Conservation (phyloP, 2,329 filamentous ascomycete species). For the Hypoxylon sp. region DNA sequence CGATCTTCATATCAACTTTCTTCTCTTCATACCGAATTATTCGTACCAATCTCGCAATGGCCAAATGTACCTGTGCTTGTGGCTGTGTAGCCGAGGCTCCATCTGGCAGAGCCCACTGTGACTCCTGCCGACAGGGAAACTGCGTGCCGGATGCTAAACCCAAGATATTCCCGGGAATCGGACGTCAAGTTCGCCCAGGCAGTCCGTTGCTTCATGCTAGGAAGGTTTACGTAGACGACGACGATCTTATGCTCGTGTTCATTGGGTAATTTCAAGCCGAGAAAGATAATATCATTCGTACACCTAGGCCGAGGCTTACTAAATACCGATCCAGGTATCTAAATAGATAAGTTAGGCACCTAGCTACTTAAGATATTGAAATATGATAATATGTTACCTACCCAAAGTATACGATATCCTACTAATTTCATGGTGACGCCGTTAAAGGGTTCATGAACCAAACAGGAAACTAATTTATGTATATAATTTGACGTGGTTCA, state of each 20-base stretch:
- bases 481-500: no score
- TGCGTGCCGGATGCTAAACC: not conserved
- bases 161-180: not conserved
- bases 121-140: not conserved
- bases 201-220: not conserved
- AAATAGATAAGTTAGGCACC: not conserved
- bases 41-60: not conserved
- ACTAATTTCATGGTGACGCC: no score
- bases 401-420: no score
- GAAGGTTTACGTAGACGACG: not conserved
- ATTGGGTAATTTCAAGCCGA: not conserved
- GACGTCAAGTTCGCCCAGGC: no score
- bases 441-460: no score
- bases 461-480: no score
- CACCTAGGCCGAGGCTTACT: not conserved
- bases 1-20: not conserved
- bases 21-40: not conserved
- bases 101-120: constrained; percentile 14
- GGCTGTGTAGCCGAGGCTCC: constrained; percentile 3
- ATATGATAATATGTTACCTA: no score
- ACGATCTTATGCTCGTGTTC: not conserved
- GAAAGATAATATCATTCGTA: not conserved
- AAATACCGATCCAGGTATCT: no score
- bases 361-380: no score
- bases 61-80: constrained; percentile 18